Evolutionary conservation across 805 yeast genomes (phyloP).

Genomic region (Debaryomyces tyrocola): DNA sequence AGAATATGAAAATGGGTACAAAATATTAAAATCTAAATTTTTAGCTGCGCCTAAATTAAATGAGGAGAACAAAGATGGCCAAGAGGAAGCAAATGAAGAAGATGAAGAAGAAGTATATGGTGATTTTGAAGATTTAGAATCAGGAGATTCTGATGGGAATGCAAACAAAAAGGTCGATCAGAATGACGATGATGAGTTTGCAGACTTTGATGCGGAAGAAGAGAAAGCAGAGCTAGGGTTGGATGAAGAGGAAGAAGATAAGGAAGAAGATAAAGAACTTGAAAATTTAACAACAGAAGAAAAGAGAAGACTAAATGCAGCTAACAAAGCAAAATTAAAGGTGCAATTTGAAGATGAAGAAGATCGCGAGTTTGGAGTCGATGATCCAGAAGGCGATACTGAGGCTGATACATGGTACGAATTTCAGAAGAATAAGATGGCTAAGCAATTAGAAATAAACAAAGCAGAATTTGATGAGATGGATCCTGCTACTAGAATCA

Average conservation of each 20-base stretch:
- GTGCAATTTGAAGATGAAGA: conserved; percentile 88
- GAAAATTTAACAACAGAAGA: conserved; percentile 60
- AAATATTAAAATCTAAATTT: conserved; percentile 46
- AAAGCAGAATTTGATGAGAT: conserved; percentile 72
- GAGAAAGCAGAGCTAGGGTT: conserved; percentile 42
- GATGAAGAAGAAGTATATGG: conserved; percentile 54
- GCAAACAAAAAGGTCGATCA: conserved; percentile 24
- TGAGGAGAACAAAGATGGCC: conserved; percentile 25
- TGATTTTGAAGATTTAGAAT: conserved; percentile 56
- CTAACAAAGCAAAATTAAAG: conserved; percentile 83
- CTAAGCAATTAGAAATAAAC: conserved; percentile 93
- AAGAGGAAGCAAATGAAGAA: conserved; percentile 24
- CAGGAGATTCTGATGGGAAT: conserved; percentile 17
- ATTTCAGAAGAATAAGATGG: conserved; percentile 93
- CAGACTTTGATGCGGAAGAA: conserved; percentile 55
- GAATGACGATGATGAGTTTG: conserved; percentile 40
- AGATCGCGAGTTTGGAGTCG: conserved; percentile 61
- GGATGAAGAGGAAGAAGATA: conserved; percentile 29
- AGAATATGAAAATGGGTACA: conserved; percentile 43
- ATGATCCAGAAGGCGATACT: conserved; percentile 67
- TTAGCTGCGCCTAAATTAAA: conserved; percentile 51
- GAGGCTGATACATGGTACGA: conserved; percentile 98
- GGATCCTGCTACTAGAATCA: conserved; percentile 73
- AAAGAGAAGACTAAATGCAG: conserved; percentile 78
- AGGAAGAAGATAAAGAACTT: conserved; percentile 44